Conservation (phyloP, 768 basidiomycete genomes). For the Myochromella boudieri region DNA sequence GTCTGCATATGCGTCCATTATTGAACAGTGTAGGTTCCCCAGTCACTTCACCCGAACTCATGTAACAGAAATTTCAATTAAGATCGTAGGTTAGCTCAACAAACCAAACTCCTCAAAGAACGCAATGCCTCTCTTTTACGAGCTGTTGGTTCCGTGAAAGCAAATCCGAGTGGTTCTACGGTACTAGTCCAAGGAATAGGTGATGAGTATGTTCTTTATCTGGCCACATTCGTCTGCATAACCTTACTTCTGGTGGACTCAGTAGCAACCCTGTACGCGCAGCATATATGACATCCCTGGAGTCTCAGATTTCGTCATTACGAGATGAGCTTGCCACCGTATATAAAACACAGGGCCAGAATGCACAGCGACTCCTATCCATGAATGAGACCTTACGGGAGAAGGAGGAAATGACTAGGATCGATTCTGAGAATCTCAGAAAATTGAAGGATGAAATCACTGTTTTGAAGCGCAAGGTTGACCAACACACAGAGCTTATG, state of each 20-base stretch:
- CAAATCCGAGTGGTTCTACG: constrained; percentile 60
- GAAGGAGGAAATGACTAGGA: constrained; percentile 83
- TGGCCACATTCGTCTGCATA: constrained; percentile 4
- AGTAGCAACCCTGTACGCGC: constrained; percentile 79
- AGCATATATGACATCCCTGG: constrained; percentile 89
- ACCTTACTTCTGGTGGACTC: constrained; percentile 17
- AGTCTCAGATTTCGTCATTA: constrained; percentile 89
- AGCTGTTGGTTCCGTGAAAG: constrained; percentile 74
- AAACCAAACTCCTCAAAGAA: constrained; percentile 89
- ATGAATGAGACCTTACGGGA: constrained; percentile 96
- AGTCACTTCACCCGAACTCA: neutral
- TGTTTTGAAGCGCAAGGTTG: constrained; percentile 69
- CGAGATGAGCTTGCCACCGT: constrained; percentile 91
- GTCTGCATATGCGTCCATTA: constrained; percentile 77
- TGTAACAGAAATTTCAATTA: constrained; percentile 14
- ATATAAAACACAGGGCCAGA: constrained; percentile 96
- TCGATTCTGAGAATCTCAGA: constrained; percentile 78
- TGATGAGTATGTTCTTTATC: constrained; percentile 58
- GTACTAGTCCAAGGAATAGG: constrained; percentile 57
- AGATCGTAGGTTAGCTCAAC: constrained; percentile 92
- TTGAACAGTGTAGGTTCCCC: constrained; percentile 83
- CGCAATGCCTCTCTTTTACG: constrained; percentile 87
- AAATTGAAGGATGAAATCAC: constrained; percentile 76
- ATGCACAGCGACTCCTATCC: constrained; percentile 86
- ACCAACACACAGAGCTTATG: constrained; percentile 84